Base-by-base conservation (phyloP, 2,329 filamentous ascomycete genomes). In the Xylariomycetidae sp. region DNA sequence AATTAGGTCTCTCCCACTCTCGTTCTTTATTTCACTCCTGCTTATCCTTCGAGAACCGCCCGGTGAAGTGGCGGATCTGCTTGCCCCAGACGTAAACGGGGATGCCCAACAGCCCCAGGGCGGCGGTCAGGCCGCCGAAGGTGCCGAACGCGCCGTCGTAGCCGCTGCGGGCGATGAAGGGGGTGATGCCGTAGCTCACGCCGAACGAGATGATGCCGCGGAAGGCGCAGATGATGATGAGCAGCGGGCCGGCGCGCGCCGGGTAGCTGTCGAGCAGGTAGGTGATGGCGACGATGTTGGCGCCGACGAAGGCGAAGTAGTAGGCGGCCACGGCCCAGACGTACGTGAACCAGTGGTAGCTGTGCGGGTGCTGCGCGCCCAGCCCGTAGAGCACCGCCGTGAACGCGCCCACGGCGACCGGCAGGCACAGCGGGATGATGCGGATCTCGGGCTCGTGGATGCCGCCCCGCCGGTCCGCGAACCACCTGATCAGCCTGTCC, bases 151-250 rank as follows among this genome's bases (percentile, higher is more conserved):
- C 46, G 3, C 54, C 55, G 38, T 59, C 58, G 17, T 59, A 61
- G 0, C 58, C 58, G 15, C 35, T 47, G 9, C 33, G 18, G 7
- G 41, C 38, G 3, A 54, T 44, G 27, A 56, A 58, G 10, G 56
- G 56, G 6, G 47, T 47, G 2, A 50, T 50, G 17, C 47, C 44
- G 22, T 53, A 54, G 28, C 38, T 46, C 6, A 48, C 40, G 45
- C 64, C 65, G 32, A 70, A 70, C 1, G 58, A 63, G 7, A 70
- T 61, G 26, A 70, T 59, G 1, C 65, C 66, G 3, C 66, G 53
- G 41, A 67, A 56, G 4, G 66, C 63, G 31, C 63, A 68, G 18
- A 70, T 63, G 22, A 70, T 58, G 4, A 70, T 59, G 14, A 70
- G 44, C 2, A 67, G 38, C 1, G 66, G 61, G 0, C 62, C 62